Conservation (phyloP, 371 early-diverging fungal species). For the Mycotypha africana region DNA sequence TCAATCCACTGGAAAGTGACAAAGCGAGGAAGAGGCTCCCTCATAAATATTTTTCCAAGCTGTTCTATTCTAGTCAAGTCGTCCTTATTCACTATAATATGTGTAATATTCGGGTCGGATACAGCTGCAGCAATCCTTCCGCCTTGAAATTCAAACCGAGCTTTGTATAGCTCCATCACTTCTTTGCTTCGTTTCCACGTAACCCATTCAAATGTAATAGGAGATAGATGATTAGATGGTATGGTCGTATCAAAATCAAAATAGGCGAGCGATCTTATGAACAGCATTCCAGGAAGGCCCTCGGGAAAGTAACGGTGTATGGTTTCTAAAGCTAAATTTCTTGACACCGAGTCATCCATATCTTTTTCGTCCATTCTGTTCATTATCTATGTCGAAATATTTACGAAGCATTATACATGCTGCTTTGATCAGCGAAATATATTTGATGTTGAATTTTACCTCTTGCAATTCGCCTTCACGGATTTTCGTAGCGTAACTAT, state of each 20-base stretch:
- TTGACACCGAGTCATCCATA: not conserved
- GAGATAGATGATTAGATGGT: not conserved
- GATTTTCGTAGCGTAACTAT: conserved; percentile 52
- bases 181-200: conserved; percentile 14
- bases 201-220: conserved; percentile 15
- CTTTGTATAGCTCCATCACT: conserved; percentile 3
- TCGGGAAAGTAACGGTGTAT: conserved; percentile 25
- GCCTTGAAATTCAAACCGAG: conserved; percentile 18
- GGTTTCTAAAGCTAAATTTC: conserved; percentile 13
- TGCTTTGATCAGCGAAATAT: too few species aligned
- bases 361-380: conserved; percentile 2
- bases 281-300: conserved; percentile 24
- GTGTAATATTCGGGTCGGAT: conserved; percentile 19
- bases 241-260: conserved; percentile 14
- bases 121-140: conserved; percentile 7
- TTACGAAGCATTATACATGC: too few species aligned
- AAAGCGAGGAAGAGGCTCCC: conserved; percentile 16
- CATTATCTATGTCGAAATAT: not conserved
- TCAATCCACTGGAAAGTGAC: conserved; percentile 15
- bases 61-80: conserved; percentile 9
- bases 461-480: not conserved
- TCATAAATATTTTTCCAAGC: conserved; percentile 11
- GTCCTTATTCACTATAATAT: conserved; percentile 23
- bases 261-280: conserved; percentile 20
- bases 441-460: conserved; percentile 1